Conservation (phyloP, 73 alveolate genomes). For the Tetrahymena elliotti region DNA sequence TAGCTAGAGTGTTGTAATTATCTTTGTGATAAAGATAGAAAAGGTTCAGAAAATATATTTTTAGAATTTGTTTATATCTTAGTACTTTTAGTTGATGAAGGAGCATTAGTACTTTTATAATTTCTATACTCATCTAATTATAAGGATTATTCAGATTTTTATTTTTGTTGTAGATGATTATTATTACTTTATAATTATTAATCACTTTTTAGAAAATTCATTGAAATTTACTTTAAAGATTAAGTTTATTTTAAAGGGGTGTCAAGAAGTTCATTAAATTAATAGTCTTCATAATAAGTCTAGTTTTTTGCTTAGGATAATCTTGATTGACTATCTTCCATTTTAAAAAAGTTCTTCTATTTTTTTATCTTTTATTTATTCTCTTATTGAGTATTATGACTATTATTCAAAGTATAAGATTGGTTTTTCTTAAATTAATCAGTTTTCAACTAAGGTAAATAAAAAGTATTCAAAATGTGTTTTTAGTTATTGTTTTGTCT, state of each 20-base stretch:
- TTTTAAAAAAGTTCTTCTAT: too few relatives aligned
- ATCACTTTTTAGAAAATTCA: too few relatives aligned
- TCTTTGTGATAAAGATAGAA: neutral
- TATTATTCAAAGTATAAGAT: too few relatives aligned
- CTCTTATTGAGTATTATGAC: neutral
- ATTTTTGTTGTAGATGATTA: neutral
- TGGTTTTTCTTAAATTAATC: neutral
- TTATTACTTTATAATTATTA: too few relatives aligned
- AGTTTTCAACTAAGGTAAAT: neutral
- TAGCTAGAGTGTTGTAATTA: too few relatives aligned
- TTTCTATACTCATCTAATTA: neutral
- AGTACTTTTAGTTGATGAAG: neutral
- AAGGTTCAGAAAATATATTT: neutral
- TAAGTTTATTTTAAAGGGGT: neutral
- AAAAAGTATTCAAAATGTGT: neutral
- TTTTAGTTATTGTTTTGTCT: too few relatives aligned
- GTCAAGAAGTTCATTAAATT: neutral
- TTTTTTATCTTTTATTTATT: too few relatives aligned
- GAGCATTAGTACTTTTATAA: neutral
- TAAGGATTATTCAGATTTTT: neutral
- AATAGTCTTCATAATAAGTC: neutral
- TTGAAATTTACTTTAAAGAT: neutral
- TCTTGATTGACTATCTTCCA: neutral
- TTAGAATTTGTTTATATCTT: neutral
- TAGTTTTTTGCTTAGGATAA: too few relatives aligned